Percentiles rank a stretch among this genome's conserved stretches.
Conservation (phyloP, 805 yeast species). For the Pichia phayaonensis region DNA sequence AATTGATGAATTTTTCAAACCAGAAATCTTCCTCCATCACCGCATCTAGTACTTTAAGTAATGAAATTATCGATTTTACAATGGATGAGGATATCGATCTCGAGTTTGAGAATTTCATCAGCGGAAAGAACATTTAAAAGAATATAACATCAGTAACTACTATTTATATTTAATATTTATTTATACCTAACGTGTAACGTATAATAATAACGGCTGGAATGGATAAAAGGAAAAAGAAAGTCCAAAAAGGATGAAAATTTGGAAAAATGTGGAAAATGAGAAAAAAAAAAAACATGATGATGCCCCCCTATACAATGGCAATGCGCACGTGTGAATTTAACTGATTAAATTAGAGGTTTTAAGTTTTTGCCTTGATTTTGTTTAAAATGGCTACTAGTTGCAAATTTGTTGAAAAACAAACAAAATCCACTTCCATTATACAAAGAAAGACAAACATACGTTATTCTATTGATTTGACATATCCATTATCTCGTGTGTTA, state of each 20-base stretch:
- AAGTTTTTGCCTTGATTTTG: too few species aligned
- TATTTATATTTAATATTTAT: background rate
- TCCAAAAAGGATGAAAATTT: too few species aligned
- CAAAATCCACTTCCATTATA: too few species aligned
- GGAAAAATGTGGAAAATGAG: background rate
- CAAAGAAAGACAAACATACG: too few species aligned
- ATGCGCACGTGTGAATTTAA: slow-evolving; percentile 1
- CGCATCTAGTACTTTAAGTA: background rate
- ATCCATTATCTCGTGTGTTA: background rate
- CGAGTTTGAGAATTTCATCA: slow-evolving; percentile 26
- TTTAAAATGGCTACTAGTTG: background rate
- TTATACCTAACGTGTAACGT: background rate
- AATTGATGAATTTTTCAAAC: slow-evolving; percentile 1
- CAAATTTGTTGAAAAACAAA: background rate
- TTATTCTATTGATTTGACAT: background rate
- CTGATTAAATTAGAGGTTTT: too few species aligned
- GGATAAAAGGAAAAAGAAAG: background rate
- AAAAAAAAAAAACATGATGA: background rate
- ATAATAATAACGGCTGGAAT: background rate
- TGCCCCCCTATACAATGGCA: background rate
- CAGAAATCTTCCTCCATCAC: background rate
- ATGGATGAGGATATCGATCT: slow-evolving; percentile 17
- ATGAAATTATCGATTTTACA: slow-evolving; percentile 4
- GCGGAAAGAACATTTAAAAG: slow-evolving; percentile 12
- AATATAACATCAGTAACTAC: background rate